Evolutionary conservation across 371 early-diverging fungal genomes (phyloP), one percentile per base, ranked within the genome.

Genomic region (Polyrhizophydium stewartii): DNA sequence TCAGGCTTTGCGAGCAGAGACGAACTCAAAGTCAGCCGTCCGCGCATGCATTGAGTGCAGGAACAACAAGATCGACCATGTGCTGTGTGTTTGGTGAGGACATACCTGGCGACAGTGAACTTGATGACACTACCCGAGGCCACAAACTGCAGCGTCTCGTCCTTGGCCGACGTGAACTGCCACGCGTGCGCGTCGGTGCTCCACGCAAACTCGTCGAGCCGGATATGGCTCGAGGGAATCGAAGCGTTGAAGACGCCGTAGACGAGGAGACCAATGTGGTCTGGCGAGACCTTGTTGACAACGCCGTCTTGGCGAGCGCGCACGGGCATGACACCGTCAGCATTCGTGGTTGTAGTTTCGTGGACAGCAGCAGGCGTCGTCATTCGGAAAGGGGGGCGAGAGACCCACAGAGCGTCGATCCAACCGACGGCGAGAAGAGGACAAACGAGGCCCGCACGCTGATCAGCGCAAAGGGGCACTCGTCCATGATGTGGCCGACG

Each of bases 201-300:
- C 89, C 88, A 93, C 67, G 84, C 82, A 71, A 87, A 94, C 65
- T 78, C 84, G 65, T 81, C 77, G 60, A 80, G 73, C 37, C 89
- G 88, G 57, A 96, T 92, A 58, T 85, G 78, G 65, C 87, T 84
- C 25, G 87, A 82, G 0, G 95, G 89, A 55, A 96, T 94, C 19
- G 94, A 92, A 17, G 94, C 96, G 65, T 97, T 97, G 79, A 97
- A 94, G 13, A 93, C 90, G 43, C 92, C 91, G 72, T 89, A 91
- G 56, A 95, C 82, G 63, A 97, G 82, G 31, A 94, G 76, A 71
- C 95, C 96, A 66, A 97, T 90, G 65, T 97, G 97, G 72, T 93
- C 93, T n/a, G 90, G 84, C 56, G 94, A 93, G 61, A 94, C 93
- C 50, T 93, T 84, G 75, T 92, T 95, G 68, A 96, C 91, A 7